Base-by-base conservation (phyloP, 306 rosid species). In the Prosopis cineraria region DNA sequence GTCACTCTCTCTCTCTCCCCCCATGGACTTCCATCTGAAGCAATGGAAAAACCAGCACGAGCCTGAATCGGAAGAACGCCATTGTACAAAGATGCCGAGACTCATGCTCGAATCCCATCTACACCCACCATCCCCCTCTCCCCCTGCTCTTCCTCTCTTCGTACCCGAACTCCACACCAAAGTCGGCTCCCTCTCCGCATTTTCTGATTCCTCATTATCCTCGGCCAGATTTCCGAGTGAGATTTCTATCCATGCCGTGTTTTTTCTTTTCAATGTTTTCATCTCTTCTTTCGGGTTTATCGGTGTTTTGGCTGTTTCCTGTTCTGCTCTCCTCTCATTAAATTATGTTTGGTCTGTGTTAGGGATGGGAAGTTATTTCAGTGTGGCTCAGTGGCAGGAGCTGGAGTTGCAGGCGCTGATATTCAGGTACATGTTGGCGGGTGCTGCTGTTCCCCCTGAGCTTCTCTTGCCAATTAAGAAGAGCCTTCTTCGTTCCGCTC, bases 331-430 rank as follows among this genome's bases (percentile, higher is more conserved):
- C 34, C 30, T 10, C 39, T 67, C 72, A 9, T 66, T 53, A 19
- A n/a, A 10, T 16, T 50, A 80, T 8, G 48, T 12, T 6, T 74
- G 50, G 22, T 56, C 53, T 1, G 29, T 82, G 11, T n/a, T 73
- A 95, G 98, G 85, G 73, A 90, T 89, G 91, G 92, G 90, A 68
- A 89, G 93, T 82, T 89, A 56, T 78, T 96, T 96, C 87, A 96
- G 93, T 80, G 55, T 89, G 80, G 86, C 89, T 27, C 99, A 96
- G 86, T 89, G 93, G 98, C 97, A 96, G 67, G 99, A 96, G 39
- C 99, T 96, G 47, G 98, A 96, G 88, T 85, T 96, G 74, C 99
- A 96, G 84, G 94, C 97, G 47, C 78, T 90, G 87, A 96, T 93
- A 75, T 93, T 87, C 83, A 86, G 96, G 76, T 91, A 93, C 85